Percentiles rank a stretch among this genome's conserved stretches.
These are phyloP conservation scores for Vaucheria bursata DNA, from an alignment of 352 stramenopile genomes.

Conservation along the genomic window DNA sequence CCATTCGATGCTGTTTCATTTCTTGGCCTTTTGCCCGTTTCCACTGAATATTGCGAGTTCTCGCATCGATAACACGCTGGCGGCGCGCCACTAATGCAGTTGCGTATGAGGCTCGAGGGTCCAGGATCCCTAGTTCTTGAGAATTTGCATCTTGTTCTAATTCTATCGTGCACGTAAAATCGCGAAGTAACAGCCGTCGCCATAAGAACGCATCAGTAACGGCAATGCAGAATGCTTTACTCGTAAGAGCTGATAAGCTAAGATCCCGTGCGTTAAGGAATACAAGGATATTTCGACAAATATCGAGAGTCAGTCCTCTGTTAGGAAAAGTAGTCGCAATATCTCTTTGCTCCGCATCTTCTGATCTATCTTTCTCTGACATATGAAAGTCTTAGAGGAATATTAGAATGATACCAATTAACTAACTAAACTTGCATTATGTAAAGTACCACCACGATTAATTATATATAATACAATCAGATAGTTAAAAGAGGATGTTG, in stretches of 20 bases:
- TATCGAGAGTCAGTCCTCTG: too few species aligned
- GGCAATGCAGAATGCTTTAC: neutral
- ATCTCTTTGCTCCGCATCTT: too few species aligned
- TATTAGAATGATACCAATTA: too few species aligned
- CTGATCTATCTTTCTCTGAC: too few species aligned
- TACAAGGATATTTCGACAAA: too few species aligned
- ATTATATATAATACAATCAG: too few species aligned
- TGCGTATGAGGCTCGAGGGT: neutral
- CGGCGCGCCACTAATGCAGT: neutral
- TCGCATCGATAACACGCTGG: neutral
- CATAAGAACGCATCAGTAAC: neutral
- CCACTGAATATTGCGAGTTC: neutral
- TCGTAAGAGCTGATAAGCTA: neutral
- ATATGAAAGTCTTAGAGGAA: too few species aligned
- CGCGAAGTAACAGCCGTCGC: neutral
- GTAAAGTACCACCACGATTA: too few species aligned
- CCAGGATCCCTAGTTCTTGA: neutral
- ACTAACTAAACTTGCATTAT: too few species aligned
- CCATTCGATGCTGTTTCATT: neutral
- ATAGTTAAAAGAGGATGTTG: too few species aligned
- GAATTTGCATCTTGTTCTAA: neutral
- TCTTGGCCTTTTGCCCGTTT: neutral
- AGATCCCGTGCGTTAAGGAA: neutral
- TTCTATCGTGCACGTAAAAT: neutral
- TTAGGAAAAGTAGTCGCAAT: too few species aligned